Conservation (phyloP, 176 grass and related monocot species). For the Alloteropsis semialata region DNA sequence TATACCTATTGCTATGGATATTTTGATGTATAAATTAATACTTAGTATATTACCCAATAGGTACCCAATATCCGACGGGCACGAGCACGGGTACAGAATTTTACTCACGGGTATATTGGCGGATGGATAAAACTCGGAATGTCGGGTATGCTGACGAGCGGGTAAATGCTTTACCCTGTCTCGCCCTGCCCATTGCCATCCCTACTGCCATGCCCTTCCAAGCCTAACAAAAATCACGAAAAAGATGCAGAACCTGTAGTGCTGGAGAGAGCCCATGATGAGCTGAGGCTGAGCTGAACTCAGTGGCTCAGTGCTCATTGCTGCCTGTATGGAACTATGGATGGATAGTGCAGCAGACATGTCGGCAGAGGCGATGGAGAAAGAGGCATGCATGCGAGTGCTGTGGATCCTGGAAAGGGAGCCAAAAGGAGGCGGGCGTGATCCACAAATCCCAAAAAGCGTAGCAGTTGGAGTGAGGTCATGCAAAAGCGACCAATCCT, state of each 20-base stretch:
- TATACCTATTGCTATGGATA: no score
- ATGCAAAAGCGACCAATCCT: conserved; percentile 42
- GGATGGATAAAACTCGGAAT: no score
- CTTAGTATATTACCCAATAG: no score
- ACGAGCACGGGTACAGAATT: no score
- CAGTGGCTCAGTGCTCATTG: no score
- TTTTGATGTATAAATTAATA: no score
- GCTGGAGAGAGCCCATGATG: background rate
- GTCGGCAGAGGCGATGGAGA: conserved; percentile 21
- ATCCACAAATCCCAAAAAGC: conserved; percentile 54
- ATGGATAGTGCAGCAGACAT: conserved; percentile 10
- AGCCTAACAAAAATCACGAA: background rate
- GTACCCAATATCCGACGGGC: no score
- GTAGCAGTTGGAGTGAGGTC: conserved; percentile 49
- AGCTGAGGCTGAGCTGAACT: conserved; percentile 9
- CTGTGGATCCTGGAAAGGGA: conserved; percentile 38
- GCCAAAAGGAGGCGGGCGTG: conserved; percentile 26
- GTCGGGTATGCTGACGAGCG: no score
- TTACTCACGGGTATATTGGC: no score
- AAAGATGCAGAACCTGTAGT: background rate
- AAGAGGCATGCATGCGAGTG: conserved; percentile 26
- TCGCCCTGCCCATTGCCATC: no score
- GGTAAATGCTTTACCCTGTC: no score
- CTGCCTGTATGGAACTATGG: no score
- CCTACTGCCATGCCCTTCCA: background rate